Base-by-base conservation (phyloP, 2,329 filamentous ascomycete genomes). In the Cordyceps cicadae region DNA sequence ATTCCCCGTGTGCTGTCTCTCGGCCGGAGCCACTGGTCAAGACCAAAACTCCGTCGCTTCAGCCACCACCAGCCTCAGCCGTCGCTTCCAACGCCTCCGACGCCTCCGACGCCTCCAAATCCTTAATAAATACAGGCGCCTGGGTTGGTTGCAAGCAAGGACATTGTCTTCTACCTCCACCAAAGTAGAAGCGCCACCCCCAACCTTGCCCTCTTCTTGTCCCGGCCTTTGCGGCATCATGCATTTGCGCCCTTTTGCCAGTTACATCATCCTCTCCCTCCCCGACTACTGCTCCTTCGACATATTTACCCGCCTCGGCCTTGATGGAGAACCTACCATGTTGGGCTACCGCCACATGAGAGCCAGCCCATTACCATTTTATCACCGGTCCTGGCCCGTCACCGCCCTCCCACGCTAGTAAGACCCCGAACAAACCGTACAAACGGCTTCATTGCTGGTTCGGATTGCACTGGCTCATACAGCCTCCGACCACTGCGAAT, bases 41-140 rank as follows among this genome's bases (percentile, higher is more conserved):
- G 24, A 24, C 24, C n/a, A n/a, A 37, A 32, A 32, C 46, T 32
- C 45, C 54, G 39, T 41, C 19, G 21, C 32, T 50, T 57, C 54
- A 57, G 54, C 54, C 54, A 57, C 54, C 54, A 50, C 54, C 54
- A 50, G 32, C 45, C 46, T 50, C 54, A 50, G 45, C 54, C 54
- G 52, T 46, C 11, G 21, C 19, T 32, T 39, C 50, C 52, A 14
- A 14, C 24, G 19, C 26, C 21, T 45, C 19, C 21, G 5, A 24
- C 45, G 9, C 21, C 45, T 15, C 41, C 21, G 5, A 24, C 45
- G 9, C 21, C 45, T 15, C 41, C 41, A 37, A 39, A 29, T 11
- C 37, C 55, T 46, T 46, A 51, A 37, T 46, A 51, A 37, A 50
- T 41, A 9, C 45, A 32, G 5, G 17, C 43, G 39, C 46, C 48